A percentile compares a stretch with the other conserved stretches of the same genome.
Evolutionary conservation across 148 eudicot genomes (phyloP).

Genomic region (Nepenthes gracilis): DNA sequence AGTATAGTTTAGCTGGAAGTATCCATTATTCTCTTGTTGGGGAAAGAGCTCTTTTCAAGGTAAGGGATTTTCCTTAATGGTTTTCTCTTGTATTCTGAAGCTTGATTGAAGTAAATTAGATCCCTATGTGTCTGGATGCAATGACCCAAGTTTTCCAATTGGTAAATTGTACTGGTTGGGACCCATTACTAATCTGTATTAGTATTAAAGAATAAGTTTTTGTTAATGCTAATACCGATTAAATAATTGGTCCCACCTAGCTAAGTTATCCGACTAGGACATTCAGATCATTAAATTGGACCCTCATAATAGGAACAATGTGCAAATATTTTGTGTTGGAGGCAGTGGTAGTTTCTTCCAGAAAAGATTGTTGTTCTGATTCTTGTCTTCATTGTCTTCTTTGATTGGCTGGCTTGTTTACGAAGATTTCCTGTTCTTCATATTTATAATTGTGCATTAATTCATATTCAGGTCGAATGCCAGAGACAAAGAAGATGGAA

Average conservation of each 20-base stretch:
- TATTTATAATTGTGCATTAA: background rate
- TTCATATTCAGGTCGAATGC: slow-evolving; percentile 57
- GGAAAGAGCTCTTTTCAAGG: slow-evolving; percentile 84
- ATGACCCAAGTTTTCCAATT: too few species aligned
- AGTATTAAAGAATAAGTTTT: too few species aligned
- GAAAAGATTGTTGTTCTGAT: background rate
- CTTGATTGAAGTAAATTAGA: too few species aligned
- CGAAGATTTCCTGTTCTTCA: too few species aligned
- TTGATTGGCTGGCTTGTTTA: background rate
- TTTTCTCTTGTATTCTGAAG: background rate
- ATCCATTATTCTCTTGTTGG: slow-evolving; percentile 78
- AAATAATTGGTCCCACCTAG: too few species aligned
- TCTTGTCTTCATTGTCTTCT: background rate
- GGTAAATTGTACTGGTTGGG: too few species aligned
- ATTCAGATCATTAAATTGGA: too few species aligned
- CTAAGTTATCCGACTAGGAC: too few species aligned
- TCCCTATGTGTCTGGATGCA: too few species aligned
- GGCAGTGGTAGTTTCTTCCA: background rate
- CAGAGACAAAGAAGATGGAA: slow-evolving; percentile 65
- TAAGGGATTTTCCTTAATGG: slow-evolving; percentile 12
- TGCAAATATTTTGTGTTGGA: background rate
- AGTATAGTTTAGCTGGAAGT: slow-evolving; percentile 58
- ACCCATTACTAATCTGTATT: too few species aligned
- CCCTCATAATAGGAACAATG: background rate
- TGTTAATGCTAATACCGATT: too few species aligned